Evolutionary conservation across 1,284 basidiomycete genomes (phyloP).

Genomic region (Ceratobasidium sp.): DNA sequence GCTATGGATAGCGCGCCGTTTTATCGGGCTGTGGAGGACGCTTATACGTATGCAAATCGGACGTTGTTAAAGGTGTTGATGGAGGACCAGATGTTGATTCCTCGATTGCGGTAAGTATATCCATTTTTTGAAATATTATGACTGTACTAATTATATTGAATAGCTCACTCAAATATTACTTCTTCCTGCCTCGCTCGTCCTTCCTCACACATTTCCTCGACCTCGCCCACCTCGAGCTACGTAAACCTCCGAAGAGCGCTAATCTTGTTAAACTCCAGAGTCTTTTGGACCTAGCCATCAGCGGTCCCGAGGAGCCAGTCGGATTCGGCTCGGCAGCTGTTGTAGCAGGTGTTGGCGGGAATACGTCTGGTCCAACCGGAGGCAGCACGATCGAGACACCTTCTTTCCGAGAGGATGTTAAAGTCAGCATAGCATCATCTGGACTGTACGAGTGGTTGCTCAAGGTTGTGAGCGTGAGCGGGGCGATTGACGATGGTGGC

Average conservation of each 20-base stretch:
- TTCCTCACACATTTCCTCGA: conserved; percentile 95
- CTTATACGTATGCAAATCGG: conserved; percentile 92
- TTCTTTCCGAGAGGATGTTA: conserved; percentile 87
- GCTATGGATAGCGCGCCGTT: conserved; percentile 68
- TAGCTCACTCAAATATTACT: conserved; percentile 89
- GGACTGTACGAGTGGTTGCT: conserved; percentile 92
- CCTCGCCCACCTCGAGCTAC: conserved; percentile 83
- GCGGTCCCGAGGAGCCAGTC: conserved; percentile 38
- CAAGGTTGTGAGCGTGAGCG: conserved; percentile 89
- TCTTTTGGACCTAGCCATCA: conserved; percentile 81
- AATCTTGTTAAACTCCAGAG: conserved; percentile 90
- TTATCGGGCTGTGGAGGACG: conserved; percentile 88
- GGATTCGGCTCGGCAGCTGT: conserved; percentile 40
- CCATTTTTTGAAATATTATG: background rate
- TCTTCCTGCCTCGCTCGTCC: conserved; percentile 95
- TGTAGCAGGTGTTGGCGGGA: conserved; percentile 30
- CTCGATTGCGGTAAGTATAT: conserved; percentile 74
- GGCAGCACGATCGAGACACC: conserved; percentile 61
- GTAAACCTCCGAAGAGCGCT: conserved; percentile 83
- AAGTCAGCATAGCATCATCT: conserved; percentile 82
- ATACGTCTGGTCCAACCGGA: background rate
- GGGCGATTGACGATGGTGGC: conserved; percentile 65
- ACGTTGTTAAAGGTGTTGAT: conserved; percentile 88
- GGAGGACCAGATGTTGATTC: conserved; percentile 87
- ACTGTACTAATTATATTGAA: background rate